phyloP scores from a whole-genome alignment of 1,284 basidiomycete genomes.

The Apiotrichum veenhuisii region DNA sequence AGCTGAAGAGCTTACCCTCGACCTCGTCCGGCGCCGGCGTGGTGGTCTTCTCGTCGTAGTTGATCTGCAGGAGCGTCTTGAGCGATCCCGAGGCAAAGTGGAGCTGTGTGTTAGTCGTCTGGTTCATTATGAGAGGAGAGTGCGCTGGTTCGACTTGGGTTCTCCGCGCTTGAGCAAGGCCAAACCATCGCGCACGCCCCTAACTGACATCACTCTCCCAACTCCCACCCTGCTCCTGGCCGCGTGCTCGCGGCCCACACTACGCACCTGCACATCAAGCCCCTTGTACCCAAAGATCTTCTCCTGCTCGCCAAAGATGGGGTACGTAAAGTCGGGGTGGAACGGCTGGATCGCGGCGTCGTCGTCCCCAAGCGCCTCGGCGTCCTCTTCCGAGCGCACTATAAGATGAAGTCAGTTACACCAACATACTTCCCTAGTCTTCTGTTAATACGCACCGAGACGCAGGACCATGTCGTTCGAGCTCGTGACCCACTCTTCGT shows the following conservation, averaged over 20 bases:
- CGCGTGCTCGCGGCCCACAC: neutral
- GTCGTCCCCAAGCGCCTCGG: conserved; percentile 58
- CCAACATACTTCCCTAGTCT: too few relatives aligned
- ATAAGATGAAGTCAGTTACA: conserved; percentile 1
- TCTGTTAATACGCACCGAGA: conserved; percentile 60
- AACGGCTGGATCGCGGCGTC: conserved; percentile 62
- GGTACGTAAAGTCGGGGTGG: conserved; percentile 81
- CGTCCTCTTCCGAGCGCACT: conserved; percentile 62
- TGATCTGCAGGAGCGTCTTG: conserved; percentile 67
- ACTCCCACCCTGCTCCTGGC: too few relatives aligned
- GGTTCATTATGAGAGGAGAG: neutral
- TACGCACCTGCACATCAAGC: conserved; percentile 72
- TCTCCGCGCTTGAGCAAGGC: too few relatives aligned
- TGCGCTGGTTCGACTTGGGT: too few relatives aligned
- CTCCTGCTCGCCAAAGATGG: conserved; percentile 95
- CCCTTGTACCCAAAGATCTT: conserved; percentile 91
- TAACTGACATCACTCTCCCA: too few relatives aligned
- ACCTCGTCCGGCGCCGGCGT: conserved; percentile 80
- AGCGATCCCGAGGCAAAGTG: conserved; percentile 84
- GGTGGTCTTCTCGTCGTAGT: conserved; percentile 63
- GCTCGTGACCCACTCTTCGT: conserved; percentile 51
- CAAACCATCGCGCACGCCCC: too few relatives aligned
- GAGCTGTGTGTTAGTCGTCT: conserved; percentile 54
- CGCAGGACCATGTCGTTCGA: conserved; percentile 72
- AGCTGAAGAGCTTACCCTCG: conserved; percentile 69